phyloP scores from a whole-genome alignment of 2,329 filamentous ascomycete species.

The Blastomyces emzantsi region DNA sequence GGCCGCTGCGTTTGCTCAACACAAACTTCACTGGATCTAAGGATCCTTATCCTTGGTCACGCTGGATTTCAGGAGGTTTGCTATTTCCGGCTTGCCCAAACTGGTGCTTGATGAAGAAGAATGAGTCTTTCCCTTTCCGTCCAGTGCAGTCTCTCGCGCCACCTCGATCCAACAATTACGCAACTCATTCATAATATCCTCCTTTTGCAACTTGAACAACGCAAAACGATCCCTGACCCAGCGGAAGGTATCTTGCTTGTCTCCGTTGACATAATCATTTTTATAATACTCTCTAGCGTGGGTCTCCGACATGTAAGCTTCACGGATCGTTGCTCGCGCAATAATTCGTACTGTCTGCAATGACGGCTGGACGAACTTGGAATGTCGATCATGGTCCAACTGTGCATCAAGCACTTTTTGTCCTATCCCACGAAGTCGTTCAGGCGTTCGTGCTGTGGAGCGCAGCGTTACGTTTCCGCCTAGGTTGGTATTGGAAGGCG shows the following conservation, averaged over 20 bases:
- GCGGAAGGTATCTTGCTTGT: neutral
- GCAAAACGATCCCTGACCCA: neutral
- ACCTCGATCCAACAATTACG: neutral
- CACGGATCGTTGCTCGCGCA: neutral
- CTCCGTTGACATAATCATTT: neutral
- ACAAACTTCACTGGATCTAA: neutral
- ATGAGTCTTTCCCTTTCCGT: neutral
- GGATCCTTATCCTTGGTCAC: neutral
- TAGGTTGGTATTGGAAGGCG: constrained; percentile 1
- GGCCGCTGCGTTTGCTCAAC: neutral
- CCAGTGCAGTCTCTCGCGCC: neutral
- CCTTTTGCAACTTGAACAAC: neutral
- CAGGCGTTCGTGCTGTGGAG: neutral
- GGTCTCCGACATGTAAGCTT: neutral
- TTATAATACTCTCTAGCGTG: too few species aligned
- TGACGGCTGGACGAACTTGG: neutral
- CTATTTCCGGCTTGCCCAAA: neutral
- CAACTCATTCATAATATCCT: neutral
- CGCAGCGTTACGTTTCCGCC: constrained; percentile 1
- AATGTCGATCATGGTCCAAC: neutral
- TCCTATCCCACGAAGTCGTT: neutral
- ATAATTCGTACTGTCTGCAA: constrained; percentile 1
- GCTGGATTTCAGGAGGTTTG: neutral
- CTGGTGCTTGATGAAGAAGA: neutral
- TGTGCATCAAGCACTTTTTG: neutral